phyloP scores from a whole-genome alignment of 1,284 basidiomycete genomes.

The Entoloma clypeatum region DNA sequence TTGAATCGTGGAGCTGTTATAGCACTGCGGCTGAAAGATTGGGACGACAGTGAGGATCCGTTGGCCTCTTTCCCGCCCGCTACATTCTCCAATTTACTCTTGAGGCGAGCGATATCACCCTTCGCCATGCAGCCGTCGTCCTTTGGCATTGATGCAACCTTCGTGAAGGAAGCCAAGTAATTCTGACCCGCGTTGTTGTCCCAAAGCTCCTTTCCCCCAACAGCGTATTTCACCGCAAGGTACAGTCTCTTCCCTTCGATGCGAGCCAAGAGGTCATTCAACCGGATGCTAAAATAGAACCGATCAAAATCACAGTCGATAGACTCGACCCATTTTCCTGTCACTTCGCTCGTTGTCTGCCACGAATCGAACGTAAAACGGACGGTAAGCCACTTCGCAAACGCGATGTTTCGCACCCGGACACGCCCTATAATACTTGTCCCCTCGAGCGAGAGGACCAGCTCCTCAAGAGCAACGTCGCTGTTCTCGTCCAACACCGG shows the following conservation, averaged over 20 bases:
- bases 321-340: constrained; percentile 73
- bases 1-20: constrained; percentile 50
- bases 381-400: constrained; percentile 83
- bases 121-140: constrained; percentile 23
- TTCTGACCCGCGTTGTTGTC: constrained; percentile 86
- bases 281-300: constrained; percentile 62
- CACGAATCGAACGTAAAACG: constrained; percentile 94
- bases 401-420: constrained; percentile 83
- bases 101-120: constrained; percentile 44
- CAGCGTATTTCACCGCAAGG: constrained; percentile 77
- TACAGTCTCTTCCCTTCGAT: constrained; percentile 87
- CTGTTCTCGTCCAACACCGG: constrained; percentile 35
- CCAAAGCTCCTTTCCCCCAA: constrained; percentile 78
- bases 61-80: constrained; percentile 36
- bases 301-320: constrained; percentile 61
- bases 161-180: constrained; percentile 67
- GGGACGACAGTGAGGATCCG: constrained; percentile 20
- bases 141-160: constrained; percentile 23
- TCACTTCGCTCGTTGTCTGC: constrained; percentile 95
- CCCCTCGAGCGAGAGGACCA: constrained; percentile 60
- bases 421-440: constrained; percentile 64
- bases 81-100: constrained; percentile 55
- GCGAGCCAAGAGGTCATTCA: constrained; percentile 60
- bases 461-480: constrained; percentile 51
- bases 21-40: constrained; percentile 1